These are phyloP conservation scores for Podospora fimiseda DNA, from an alignment of 495 filamentous ascomycete genomes.

Conservation along the genomic window DNA sequence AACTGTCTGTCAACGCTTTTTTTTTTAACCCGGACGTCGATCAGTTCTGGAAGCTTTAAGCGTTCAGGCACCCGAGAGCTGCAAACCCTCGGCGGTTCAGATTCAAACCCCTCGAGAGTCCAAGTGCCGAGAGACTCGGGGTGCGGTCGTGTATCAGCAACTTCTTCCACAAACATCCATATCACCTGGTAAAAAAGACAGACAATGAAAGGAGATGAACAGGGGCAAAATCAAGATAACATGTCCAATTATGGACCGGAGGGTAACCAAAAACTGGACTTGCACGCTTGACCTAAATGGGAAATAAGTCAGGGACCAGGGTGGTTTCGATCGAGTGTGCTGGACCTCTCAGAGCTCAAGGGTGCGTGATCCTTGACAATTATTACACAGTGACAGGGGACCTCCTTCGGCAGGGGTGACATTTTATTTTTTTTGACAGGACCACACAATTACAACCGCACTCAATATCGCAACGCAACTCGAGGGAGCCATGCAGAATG, in stretches of 20 bases:
- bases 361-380: conserved; percentile 16
- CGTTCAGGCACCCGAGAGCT: not conserved
- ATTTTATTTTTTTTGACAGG: conserved; percentile 15
- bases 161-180: conserved; percentile 12
- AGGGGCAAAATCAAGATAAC: conserved; percentile 17
- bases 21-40: not conserved
- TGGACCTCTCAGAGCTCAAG: conserved; percentile 13
- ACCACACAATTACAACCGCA: conserved; percentile 8
- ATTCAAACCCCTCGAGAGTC: not conserved
- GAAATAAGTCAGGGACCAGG: conserved; percentile 14
- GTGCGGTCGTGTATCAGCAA: not conserved
- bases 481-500: not conserved
- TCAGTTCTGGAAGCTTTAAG: not conserved
- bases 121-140: not conserved
- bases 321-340: conserved; percentile 2
- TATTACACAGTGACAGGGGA: conserved; percentile 20
- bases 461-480: conserved; percentile 2
- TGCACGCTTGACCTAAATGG: conserved; percentile 13
- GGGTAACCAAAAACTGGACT: not conserved
- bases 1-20: not conserved
- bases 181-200: conserved; percentile 4
- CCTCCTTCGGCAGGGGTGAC: conserved; percentile 13
- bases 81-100: not conserved
- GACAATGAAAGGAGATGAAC: not conserved
- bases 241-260: conserved; percentile 16